Evolutionary conservation across 768 basidiomycete genomes (phyloP).

Genomic region (Auricularia sp.): DNA sequence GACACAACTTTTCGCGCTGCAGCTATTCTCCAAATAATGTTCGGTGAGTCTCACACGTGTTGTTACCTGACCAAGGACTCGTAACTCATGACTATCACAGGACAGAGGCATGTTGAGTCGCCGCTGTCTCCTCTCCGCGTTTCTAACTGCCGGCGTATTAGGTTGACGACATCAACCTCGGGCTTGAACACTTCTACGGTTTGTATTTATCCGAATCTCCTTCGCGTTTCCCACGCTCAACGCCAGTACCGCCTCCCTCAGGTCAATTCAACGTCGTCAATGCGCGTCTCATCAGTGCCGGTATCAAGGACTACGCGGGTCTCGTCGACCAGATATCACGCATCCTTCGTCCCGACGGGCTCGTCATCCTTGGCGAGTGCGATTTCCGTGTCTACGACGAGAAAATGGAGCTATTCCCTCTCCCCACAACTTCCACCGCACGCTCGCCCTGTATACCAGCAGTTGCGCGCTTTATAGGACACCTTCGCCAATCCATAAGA

Average conservation of each 20-base stretch:
- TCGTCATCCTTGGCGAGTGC: constrained; percentile 57
- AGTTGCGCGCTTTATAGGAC: constrained; percentile 50
- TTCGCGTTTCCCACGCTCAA: constrained; percentile 50
- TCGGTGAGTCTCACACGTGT: not conserved
- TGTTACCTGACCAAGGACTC: not conserved
- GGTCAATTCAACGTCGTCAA: constrained; percentile 67
- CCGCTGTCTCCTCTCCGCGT: constrained; percentile 1
- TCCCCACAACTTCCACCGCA: not conserved
- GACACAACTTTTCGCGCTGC: not conserved
- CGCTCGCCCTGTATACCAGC: not conserved
- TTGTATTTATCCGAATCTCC: constrained; percentile 55
- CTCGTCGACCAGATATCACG: constrained; percentile 58
- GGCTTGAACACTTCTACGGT: constrained; percentile 71
- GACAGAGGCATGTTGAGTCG: constrained; percentile 1
- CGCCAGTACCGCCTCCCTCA: constrained; percentile 11
- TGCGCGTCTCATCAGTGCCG: constrained; percentile 58
- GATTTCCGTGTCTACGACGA: constrained; percentile 55
- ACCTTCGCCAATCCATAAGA: constrained; percentile 41
- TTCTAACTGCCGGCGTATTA: constrained; percentile 26
- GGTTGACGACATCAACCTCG: constrained; percentile 77
- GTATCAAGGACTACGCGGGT: constrained; percentile 59
- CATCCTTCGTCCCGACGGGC: constrained; percentile 59
- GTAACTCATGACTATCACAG: not conserved
- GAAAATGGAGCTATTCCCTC: constrained; percentile 15
- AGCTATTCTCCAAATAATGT: not conserved